phyloP scores from a whole-genome alignment of 306 rosid species.

The Benincasa hispida region DNA sequence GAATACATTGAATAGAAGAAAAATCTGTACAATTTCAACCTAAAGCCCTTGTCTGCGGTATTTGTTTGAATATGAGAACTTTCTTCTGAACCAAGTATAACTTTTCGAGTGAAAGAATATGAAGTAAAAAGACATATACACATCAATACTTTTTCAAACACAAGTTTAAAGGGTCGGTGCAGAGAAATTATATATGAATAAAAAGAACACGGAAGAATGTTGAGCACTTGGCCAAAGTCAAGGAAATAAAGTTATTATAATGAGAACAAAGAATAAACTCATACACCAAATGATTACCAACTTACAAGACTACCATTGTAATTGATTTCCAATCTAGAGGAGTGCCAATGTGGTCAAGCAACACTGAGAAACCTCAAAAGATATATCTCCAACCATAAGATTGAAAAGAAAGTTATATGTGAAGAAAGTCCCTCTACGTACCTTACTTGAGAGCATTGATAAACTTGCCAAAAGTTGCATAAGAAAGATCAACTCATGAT shows the following conservation, averaged over 20 bases:
- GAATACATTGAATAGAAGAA: too few relatives aligned
- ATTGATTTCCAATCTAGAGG: too few relatives aligned
- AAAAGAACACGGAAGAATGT: neutral
- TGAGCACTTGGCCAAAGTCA: neutral
- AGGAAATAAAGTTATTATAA: neutral
- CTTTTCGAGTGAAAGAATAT: constrained; percentile 72
- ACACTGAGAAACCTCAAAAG: too few relatives aligned
- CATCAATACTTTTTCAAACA: neutral
- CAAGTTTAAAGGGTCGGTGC: neutral
- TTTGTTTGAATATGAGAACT: constrained; percentile 79
- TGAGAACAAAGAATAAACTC: neutral
- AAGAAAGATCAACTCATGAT: too few relatives aligned
- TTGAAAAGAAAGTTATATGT: too few relatives aligned
- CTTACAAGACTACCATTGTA: too few relatives aligned
- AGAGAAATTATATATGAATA: neutral
- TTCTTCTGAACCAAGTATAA: constrained; percentile 83
- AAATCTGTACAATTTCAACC: constrained; percentile 57
- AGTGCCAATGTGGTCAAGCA: too few relatives aligned
- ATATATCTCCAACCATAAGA: too few relatives aligned
- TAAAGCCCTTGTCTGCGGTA: constrained; percentile 70
- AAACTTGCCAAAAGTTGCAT: too few relatives aligned
- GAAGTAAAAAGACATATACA: constrained; percentile 23
- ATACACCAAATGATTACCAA: too few relatives aligned
- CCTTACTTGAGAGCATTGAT: too few relatives aligned
- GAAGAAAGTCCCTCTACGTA: too few relatives aligned